Base-by-base conservation (phyloP, 2,329 filamentous ascomycete genomes). In the Fusarium bactridioides region DNA sequence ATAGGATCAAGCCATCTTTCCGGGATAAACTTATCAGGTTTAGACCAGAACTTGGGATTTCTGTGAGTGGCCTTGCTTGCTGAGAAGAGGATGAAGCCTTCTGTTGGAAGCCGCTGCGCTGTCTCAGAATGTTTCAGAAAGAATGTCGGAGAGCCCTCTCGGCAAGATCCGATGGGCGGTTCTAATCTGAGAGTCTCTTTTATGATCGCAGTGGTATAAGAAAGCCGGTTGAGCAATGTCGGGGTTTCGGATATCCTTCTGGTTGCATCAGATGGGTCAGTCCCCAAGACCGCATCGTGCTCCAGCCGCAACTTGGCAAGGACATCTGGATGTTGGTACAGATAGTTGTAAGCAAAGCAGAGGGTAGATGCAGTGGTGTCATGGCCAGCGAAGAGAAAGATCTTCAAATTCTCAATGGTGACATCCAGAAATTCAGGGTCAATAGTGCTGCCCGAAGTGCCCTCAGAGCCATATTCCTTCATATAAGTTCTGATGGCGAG, bases 351-450 rank as follows among this genome's bases (percentile, higher is more conserved):
- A 35, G 48, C 48, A 33, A 56, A 66, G 15, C 59, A 66, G 5
- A 63, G 50, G 0, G 50, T 63, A 3, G 41, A 56, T 6, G 63
- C 50, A 3, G 63, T 66, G 3, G 63, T 63, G 23, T 66, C 59
- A 23, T 66, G 63, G 16, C 63, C 59, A 8, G 59, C 63, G 19
- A 66, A 66, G 10, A 66, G 59, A 4, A 66, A 66, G 8, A 66
- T 66, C 7, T 63, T 64, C 3, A 66, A 21, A 1, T 66, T 47
- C 13, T 55, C 59, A 25, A 66, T 29, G 2, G 37, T 47, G 10
- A 48, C 33, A 18, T 55, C 48, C 3, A 66, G 31, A 31, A 63
- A 57, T 5, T 50, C 50, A 0, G 23, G 5, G 4, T 66, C 50
- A 9, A 48, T 64, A 2, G 7, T 21, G 8, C 15, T 12, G 0